Base-by-base conservation (phyloP, 1,139 yeast genomes). In the Suhomyces panamericanus region DNA sequence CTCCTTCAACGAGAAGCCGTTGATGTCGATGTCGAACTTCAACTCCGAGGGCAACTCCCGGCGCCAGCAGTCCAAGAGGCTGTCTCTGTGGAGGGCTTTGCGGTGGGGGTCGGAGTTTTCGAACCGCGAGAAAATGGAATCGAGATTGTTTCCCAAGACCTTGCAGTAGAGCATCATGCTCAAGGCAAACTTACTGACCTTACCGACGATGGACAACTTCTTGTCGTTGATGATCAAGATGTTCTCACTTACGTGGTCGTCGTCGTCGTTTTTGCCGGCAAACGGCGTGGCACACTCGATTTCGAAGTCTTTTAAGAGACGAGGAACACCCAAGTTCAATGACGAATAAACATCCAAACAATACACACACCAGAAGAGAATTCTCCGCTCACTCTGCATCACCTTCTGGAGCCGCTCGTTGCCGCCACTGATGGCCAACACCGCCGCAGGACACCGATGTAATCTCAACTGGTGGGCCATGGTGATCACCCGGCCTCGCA, bases 361-460 rank as follows among this genome's bases (percentile, higher is more conserved):
- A 61, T 87, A 89, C 34, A 85, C 79, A 52, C 89, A 83, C 96
- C 96, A 90, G 57, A 89, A 89, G 32, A 87, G 66, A 39, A 88
- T 77, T 58, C 96, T 79, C 49, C 96, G 74, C 58, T 87, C 88
- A 51, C 90, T 91, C 64, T 86, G 95, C 69, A 85, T 90, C 43
- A 64, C 66, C 46, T 69, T 71, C 47, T 65, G 67, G 28, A 80
- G 67, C 42, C 78, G 78, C 8, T 81, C 78, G 6, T 85, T 83
- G 7, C 49, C 52, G 1, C 68, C 65, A 44, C 65, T 61, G 17
- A 70, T 58, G 0, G 77, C 77, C 42, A 85, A 66, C 6, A 89
- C 91, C 0, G 95, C 91, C 12, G 91, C 86, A 12, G 96, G 96
- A 64, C 96, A 86, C 52, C 96, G 76, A 60, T 89, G 96, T 42